Evolutionary conservation across 176 grass and related monocot species (phyloP).

Genomic region (Guadua angustifolia): DNA sequence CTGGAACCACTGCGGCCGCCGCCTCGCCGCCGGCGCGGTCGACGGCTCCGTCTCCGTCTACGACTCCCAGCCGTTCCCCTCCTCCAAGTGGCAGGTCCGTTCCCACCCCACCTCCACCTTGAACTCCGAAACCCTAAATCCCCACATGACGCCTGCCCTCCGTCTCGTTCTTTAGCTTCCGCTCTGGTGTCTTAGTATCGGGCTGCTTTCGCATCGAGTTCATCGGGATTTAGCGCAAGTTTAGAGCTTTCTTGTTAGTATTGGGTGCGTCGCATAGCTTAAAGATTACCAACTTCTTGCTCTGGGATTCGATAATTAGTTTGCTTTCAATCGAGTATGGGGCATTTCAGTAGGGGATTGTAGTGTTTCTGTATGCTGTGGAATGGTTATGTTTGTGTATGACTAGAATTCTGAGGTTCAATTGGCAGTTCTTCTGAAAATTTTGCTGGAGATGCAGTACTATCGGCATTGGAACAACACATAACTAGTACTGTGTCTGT

Average conservation of each 20-base stretch:
- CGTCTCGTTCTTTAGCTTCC: conserved; percentile 5
- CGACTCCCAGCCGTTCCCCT: conserved; percentile 57
- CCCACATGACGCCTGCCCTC: not conserved
- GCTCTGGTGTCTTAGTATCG: not conserved
- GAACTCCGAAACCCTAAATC: not conserved
- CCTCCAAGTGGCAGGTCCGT: conserved; percentile 86
- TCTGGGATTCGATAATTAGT: not conserved
- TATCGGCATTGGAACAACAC: not conserved
- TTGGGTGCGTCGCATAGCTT: not conserved
- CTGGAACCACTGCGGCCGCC: conserved; percentile 79
- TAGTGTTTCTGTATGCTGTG: not conserved
- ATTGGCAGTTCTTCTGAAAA: not conserved
- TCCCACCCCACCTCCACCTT: not conserved
- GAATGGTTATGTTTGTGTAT: not conserved
- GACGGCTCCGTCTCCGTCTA: conserved; percentile 81
- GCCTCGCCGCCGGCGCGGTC: conserved; percentile 73
- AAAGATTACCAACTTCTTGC: not conserved
- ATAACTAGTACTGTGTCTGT: not conserved
- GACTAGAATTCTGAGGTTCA: not conserved
- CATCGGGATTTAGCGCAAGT: not conserved
- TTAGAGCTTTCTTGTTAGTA: conserved; percentile 15
- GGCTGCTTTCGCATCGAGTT: not conserved
- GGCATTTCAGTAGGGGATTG: not conserved
- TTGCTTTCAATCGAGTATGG: not conserved
- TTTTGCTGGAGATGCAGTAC: conserved; percentile 14